Evolutionary conservation across 768 basidiomycete species (phyloP).

Genomic region (Boletus pseudo-olivaceus): DNA sequence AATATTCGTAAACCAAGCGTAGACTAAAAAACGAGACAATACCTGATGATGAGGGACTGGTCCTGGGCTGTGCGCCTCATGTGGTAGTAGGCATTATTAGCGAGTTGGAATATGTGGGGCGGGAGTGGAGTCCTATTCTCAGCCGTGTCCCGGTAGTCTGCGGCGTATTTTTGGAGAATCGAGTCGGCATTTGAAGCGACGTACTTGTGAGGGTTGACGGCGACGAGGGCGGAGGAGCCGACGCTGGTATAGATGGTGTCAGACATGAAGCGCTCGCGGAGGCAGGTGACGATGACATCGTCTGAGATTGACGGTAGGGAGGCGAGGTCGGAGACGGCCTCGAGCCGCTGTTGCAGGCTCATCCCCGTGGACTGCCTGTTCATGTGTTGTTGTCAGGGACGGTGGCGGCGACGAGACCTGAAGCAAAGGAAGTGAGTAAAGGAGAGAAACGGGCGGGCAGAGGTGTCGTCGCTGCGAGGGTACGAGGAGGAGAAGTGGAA

Average conservation of each 20-base stretch:
- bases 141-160: slow-evolving; percentile 76
- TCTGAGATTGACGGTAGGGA: slow-evolving; percentile 66
- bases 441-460: not conserved
- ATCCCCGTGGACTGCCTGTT: slow-evolving; percentile 45
- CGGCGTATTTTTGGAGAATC: slow-evolving; percentile 78
- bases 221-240: slow-evolving; percentile 71
- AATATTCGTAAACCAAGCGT: not conserved
- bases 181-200: slow-evolving; percentile 81
- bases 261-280: slow-evolving; percentile 83
- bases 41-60: slow-evolving; percentile 86
- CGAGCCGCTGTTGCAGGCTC: slow-evolving; percentile 63
- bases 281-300: slow-evolving; percentile 79
- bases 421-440: not conserved
- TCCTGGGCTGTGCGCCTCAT: slow-evolving; percentile 94
- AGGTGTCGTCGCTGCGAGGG: slow-evolving; percentile 4
- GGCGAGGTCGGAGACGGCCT: slow-evolving; percentile 68
- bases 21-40: slow-evolving; percentile 25
- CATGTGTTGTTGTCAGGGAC: slow-evolving; percentile 14
- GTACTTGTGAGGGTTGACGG: slow-evolving; percentile 93
- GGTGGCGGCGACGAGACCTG: not conserved
- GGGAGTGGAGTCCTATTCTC: slow-evolving; percentile 57
- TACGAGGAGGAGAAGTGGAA: slow-evolving; percentile 7
- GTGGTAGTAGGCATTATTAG: slow-evolving; percentile 91
- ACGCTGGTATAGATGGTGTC: slow-evolving; percentile 78
- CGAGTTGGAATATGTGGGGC: slow-evolving; percentile 91